Evolutionary conservation across 352 stramenopile species (phyloP), one percentile per base, ranked within the genome.

Genomic region (Discostella stelligera): DNA sequence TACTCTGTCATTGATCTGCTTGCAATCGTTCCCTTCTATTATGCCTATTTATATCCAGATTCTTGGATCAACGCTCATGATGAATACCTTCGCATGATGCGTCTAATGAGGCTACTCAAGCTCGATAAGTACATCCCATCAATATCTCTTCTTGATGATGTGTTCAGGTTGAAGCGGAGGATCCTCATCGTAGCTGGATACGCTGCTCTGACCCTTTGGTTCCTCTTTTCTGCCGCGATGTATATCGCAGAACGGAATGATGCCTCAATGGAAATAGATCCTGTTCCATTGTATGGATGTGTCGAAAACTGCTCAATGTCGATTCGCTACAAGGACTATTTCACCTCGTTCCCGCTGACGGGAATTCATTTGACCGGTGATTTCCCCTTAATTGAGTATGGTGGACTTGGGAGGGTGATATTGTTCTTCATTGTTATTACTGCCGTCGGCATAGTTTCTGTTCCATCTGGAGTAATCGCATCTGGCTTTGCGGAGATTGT

Each of bases 51-150:
- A 0, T 60, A 84, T n/a, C 82, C 84, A 8, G 68, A 73, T 50
- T 86, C 77, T 7, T 79, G 85, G 58, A 66, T 90, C 4, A 77
- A 92, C 55, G n/a, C 82, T 30, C 83, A 92, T 64, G 87, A 92
- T 69, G 84, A 92, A 55, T 88, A 90, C 75, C 73, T 93, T 10
- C 66, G 90, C 32, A 92, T 95, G 80, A 66, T 91, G 39, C 83
- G 90, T 71, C 85, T 95, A 9, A 56, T 94, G 21, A 85, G 90
- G 53, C 73, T 94, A 13, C 39, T 94, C 2, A 94, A 94, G 64
- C 71, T 94, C 3, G 90, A 95, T 64, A 94, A 94, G 72, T 95
- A 94, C 53, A 67, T 93, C 49, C 90, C 90, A 37, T 93, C 77
- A 46, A 89, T 95, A 52, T 82, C 80, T 52, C 63, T 95, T 14